Evolutionary conservation across 495 filamentous ascomycete species (phyloP).

Genomic region (Talaromyces nanjingensis): DNA sequence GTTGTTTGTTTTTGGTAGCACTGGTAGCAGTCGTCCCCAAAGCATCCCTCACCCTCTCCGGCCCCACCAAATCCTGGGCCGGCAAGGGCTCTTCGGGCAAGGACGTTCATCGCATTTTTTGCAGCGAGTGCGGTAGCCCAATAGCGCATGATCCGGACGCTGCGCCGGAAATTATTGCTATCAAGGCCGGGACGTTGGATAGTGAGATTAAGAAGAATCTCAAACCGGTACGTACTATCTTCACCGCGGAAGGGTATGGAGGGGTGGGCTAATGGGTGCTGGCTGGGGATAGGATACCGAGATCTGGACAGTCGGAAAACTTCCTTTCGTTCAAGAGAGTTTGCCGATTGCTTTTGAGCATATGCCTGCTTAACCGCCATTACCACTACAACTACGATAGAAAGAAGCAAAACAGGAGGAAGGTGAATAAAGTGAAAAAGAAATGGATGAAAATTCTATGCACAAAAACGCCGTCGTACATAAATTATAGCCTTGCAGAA

Average conservation of each 20-base stretch:
- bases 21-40: constrained; percentile 61
- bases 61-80: constrained; percentile 55
- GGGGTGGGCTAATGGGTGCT: neutral
- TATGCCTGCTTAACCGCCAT: constrained; percentile 47
- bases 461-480: neutral
- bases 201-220: constrained; percentile 58
- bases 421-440: neutral
- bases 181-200: constrained; percentile 60
- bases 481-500: neutral
- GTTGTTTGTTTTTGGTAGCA: constrained; percentile 26
- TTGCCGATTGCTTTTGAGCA: constrained; percentile 52
- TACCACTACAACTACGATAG: neutral
- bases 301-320: constrained; percentile 62
- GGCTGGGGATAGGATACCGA: constrained; percentile 45
- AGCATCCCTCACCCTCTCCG: constrained; percentile 51
- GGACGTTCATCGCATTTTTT: constrained; percentile 60
- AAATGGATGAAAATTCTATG: neutral
- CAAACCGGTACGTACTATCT: constrained; percentile 46
- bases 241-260: neutral
- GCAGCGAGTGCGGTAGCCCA: constrained; percentile 60
- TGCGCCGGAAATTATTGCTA: constrained; percentile 59
- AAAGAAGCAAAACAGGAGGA: neutral
- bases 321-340: constrained; percentile 61
- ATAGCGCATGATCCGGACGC: constrained; percentile 64
- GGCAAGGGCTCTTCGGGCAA: constrained; percentile 49